These are phyloP conservation scores for Phytophthora litchii DNA, from an alignment of 352 stramenopile genomes.

Conservation along the genomic window DNA sequence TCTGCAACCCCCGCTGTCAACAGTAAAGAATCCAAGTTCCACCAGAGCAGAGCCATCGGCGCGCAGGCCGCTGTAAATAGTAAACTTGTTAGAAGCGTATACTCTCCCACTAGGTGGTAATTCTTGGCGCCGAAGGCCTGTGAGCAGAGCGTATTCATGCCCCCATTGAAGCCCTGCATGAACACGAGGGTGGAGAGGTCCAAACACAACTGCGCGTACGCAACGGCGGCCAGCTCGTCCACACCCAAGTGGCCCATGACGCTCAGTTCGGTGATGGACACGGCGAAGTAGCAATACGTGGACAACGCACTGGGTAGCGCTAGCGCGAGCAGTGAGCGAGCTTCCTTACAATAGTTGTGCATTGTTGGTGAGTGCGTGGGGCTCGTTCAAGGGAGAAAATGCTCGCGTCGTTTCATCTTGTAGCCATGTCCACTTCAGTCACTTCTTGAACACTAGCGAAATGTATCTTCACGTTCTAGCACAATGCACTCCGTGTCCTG, in stretches of 20 bases:
- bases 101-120: constrained; percentile 65
- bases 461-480: too few relatives aligned
- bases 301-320: constrained; percentile 60
- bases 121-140: constrained; percentile 89
- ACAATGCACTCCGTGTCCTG: too few relatives aligned
- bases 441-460: too few relatives aligned
- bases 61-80: constrained; percentile 57
- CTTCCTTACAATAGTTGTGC: constrained; percentile 16
- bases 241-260: constrained; percentile 84
- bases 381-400: too few relatives aligned
- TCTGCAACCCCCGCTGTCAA: constrained; percentile 40
- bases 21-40: constrained; percentile 66
- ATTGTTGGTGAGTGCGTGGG: constrained; percentile 2
- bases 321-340: constrained; percentile 51
- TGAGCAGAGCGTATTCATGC: constrained; percentile 82
- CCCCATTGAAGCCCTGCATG: constrained; percentile 81
- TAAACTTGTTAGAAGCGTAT: constrained; percentile 58
- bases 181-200: constrained; percentile 80
- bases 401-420: background rate
- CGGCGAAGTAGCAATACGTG: constrained; percentile 81
- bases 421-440: too few relatives aligned
- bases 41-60: constrained; percentile 77
- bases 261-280: constrained; percentile 80
- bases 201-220: constrained; percentile 78
- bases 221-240: constrained; percentile 69